Percentiles rank a stretch among this genome's conserved stretches.
These are phyloP conservation scores for Castanea sativa DNA, from an alignment of 306 rosid genomes.

Conservation along the genomic window DNA sequence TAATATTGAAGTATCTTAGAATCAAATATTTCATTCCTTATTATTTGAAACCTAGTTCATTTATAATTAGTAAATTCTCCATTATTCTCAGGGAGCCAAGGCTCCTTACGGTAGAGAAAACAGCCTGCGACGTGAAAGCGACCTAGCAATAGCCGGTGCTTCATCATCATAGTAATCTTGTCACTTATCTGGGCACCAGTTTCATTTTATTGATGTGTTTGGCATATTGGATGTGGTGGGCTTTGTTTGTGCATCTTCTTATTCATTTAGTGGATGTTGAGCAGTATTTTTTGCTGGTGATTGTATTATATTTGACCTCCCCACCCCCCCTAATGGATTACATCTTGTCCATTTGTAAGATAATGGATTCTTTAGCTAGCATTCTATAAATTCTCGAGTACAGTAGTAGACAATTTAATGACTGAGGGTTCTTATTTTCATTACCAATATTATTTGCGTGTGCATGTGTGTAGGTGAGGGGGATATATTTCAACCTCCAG, in stretches of 20 bases:
- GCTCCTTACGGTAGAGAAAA: conserved; percentile 63
- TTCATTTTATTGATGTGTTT: conserved; percentile 8
- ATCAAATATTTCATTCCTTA: conserved; percentile 4
- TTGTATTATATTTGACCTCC: too few species aligned
- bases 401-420: not conserved
- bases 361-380: not conserved
- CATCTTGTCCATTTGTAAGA: not conserved
- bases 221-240: conserved; percentile 3
- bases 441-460: not conserved
- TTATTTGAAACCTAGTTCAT: conserved; percentile 6
- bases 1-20: not conserved
- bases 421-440: not conserved
- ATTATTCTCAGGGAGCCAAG: conserved; percentile 72
- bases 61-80: conserved; percentile 9
- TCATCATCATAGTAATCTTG: conserved; percentile 46
- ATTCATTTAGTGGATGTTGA: not conserved
- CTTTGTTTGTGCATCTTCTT: not conserved
- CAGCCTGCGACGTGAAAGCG: conserved; percentile 77
- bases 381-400: not conserved
- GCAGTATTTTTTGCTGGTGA: not conserved
- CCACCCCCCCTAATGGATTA: not conserved
- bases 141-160: conserved; percentile 9
- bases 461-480: too few species aligned
- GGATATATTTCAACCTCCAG: too few species aligned
- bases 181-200: not conserved